phyloP scores from a whole-genome alignment of 441 rosid genomes.

The Arabidopsis hybrid region DNA sequence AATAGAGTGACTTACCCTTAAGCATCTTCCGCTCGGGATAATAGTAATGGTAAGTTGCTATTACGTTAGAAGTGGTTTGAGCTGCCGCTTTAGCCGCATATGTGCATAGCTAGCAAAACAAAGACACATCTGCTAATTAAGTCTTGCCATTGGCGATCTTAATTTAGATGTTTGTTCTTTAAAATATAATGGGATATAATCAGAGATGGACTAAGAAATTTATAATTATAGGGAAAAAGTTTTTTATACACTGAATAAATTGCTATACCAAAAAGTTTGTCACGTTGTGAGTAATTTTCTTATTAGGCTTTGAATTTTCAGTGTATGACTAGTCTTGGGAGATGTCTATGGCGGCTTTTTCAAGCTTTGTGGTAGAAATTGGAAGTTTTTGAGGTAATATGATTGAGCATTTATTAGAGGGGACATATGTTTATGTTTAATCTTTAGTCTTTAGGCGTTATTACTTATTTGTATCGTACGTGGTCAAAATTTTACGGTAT shows the following conservation, averaged over 20 bases:
- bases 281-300: not conserved
- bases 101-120: constrained; percentile 23
- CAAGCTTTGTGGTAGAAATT: constrained; percentile 21
- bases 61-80: constrained; percentile 37
- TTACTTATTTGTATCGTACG: too few relatives aligned
- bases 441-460: constrained; percentile 4
- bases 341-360: constrained; percentile 31
- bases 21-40: constrained; percentile 49
- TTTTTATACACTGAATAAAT: not conserved
- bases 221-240: not conserved
- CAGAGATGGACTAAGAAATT: not conserved
- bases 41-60: constrained; percentile 50
- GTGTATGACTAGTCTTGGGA: constrained; percentile 3
- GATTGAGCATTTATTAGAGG: constrained; percentile 22
- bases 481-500: too few relatives aligned
- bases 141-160: constrained; percentile 1
- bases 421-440: constrained; percentile 5
- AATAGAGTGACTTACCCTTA: constrained; percentile 34
- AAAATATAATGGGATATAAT: not conserved
- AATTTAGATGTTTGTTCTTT: not conserved
- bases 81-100: constrained; percentile 34
- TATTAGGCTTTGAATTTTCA: constrained; percentile 26
- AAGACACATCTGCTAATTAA: not conserved
- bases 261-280: not conserved
- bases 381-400: constrained; percentile 9